Evolutionary conservation across 768 basidiomycete species (phyloP), one percentile per base, ranked within the genome.

Genomic region (Pisolithus albus): DNA sequence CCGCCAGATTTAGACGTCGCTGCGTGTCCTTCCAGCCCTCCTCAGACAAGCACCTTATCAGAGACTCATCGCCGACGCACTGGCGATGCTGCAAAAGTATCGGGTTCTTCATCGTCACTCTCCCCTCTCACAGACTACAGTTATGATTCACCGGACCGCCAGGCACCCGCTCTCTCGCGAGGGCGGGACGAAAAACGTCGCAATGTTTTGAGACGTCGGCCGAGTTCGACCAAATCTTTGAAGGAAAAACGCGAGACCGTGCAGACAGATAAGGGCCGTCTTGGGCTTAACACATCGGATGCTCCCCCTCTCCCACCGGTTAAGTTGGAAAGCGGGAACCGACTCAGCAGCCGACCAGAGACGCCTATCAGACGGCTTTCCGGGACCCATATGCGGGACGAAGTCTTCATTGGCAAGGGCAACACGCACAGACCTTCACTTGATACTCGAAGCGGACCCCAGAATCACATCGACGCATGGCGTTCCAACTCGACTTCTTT

Each of bases 311-410:
- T 37, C 7, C 37, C 28, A 28, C 44, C 32, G 8, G 26, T 39
- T 3, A 43, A 46, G 13, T 51, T 49, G 11, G 49, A 50, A 0
- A 13, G 28, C 37, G 39, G 9, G 10, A 51, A 49, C 3, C 49
- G 30, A 11, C 38, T 13, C 6, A 41, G 6, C 23, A 19, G 26
- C 6, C 1, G 24, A 4, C 13, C 52, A 7, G 64, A 78, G 21
- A 79, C 78, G 1, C 76, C 78, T 1, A 75, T 77, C 0, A 68
- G 71, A 0, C 72, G 72, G 0, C 72, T 79, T 34, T 75, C 23
- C 23, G 9, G 23, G 23, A 43, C 23, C 7, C 23, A 24, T 8
- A 24, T 24, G 9, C 13, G 6, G 9, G 19, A 24, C 19, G 51
- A 59, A 6, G 55, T 34, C 15, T 13, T 34, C 34, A 5, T 34